Conservation (phyloP, 1,284 basidiomycete genomes). For the Trametes polyzona region DNA sequence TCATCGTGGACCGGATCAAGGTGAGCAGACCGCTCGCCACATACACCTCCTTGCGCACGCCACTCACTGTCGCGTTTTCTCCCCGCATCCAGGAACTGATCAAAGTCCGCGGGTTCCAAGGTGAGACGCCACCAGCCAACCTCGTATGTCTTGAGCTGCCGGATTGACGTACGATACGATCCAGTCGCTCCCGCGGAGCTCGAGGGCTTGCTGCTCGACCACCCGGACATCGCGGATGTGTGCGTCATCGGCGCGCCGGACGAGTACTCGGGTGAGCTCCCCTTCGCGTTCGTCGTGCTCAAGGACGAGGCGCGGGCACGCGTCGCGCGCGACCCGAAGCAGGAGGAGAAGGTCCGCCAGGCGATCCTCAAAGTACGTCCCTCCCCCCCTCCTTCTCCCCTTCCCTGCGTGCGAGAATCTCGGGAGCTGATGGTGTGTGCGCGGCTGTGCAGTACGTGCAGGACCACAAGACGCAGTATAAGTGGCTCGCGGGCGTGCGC, state of each 20-base stretch:
- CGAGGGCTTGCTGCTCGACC: slow-evolving; percentile 63
- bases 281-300: slow-evolving; percentile 72
- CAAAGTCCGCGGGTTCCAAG: slow-evolving; percentile 71
- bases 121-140: slow-evolving; percentile 3
- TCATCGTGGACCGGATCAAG: slow-evolving; percentile 50
- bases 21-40: slow-evolving; percentile 22
- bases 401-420: too few relatives aligned
- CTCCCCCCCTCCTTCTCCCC: not conserved
- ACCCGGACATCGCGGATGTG: slow-evolving; percentile 50
- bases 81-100: slow-evolving; percentile 63
- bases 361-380: slow-evolving; percentile 33
- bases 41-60: not conserved
- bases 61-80: too few relatives aligned
- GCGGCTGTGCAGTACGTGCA: slow-evolving; percentile 35
- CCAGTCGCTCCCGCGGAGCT: slow-evolving; percentile 46
- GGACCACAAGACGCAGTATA: slow-evolving; percentile 30
- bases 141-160: not conserved
- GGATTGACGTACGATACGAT: slow-evolving; percentile 7
- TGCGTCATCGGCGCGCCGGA: slow-evolving; percentile 77
- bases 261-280: slow-evolving; percentile 80
- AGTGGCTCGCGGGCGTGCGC: slow-evolving; percentile 30
- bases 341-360: slow-evolving; percentile 36
- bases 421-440: not conserved
- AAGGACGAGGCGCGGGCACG: slow-evolving; percentile 47
- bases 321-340: slow-evolving; percentile 39